phyloP scores from a whole-genome alignment of 2,329 filamentous ascomycete genomes.

The Xylariaceae sp. region DNA sequence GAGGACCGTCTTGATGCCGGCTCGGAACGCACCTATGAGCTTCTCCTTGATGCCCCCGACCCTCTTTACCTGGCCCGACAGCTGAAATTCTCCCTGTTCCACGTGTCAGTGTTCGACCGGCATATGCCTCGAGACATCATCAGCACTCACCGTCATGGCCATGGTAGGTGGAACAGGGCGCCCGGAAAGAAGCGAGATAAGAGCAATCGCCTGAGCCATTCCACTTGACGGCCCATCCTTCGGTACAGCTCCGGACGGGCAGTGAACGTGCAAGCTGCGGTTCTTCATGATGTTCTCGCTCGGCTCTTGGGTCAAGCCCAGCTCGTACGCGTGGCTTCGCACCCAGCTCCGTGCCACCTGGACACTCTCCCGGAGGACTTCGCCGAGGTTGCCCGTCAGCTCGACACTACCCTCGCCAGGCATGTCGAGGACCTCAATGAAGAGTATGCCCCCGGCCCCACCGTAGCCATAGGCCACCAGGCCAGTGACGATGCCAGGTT shows the following conservation, averaged over 20 bases:
- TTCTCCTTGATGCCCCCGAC: slow-evolving; percentile 99
- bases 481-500: slow-evolving; percentile 90
- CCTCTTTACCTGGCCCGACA: slow-evolving; percentile 83
- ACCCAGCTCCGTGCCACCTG: slow-evolving; percentile 97
- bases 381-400: slow-evolving; percentile 90
- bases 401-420: slow-evolving; percentile 87
- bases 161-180: slow-evolving; percentile 83
- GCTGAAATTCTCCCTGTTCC: slow-evolving; percentile 58
- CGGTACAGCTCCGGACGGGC: slow-evolving; percentile 86
- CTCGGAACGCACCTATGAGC: slow-evolving; percentile 84
- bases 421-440: slow-evolving; percentile 98
- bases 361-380: slow-evolving; percentile 94
- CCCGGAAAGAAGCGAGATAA: slow-evolving; percentile 83
- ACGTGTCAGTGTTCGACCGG: slow-evolving; percentile 13
- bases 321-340: slow-evolving; percentile 86
- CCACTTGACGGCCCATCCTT: slow-evolving; percentile 87
- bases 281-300: slow-evolving; percentile 93
- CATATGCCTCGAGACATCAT: slow-evolving; percentile 9
- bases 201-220: slow-evolving; percentile 85
- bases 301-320: slow-evolving; percentile 73
- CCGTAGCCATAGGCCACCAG: slow-evolving; percentile 91
- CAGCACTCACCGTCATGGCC: slow-evolving; percentile 73
- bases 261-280: slow-evolving; percentile 91
- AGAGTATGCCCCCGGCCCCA: slow-evolving; percentile 90
- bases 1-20: slow-evolving; percentile 89